phyloP scores from a whole-genome alignment of 768 basidiomycete genomes.

The Leccinum arenicola region DNA sequence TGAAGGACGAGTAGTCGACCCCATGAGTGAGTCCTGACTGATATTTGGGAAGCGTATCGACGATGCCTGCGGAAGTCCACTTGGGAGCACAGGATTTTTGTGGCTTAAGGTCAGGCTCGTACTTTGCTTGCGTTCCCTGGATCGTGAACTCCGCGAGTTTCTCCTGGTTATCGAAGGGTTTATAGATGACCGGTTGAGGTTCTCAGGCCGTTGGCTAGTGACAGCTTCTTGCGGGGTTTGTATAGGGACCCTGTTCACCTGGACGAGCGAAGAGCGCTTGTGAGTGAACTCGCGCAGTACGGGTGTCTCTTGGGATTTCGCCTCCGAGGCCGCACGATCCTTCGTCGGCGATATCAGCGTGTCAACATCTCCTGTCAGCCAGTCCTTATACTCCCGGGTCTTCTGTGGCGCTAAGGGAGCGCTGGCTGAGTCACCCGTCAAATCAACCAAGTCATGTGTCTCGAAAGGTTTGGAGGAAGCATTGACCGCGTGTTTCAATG shows the following conservation, averaged over 20 bases:
- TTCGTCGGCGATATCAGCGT: constrained; percentile 24
- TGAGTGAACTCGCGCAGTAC: constrained; percentile 67
- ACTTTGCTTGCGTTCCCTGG: constrained; percentile 32
- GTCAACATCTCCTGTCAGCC: constrained; percentile 72
- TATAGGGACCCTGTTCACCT: constrained; percentile 38
- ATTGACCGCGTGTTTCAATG: constrained; percentile 48
- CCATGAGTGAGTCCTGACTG: constrained; percentile 7
- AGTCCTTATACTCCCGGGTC: constrained; percentile 48
- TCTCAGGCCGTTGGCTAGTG: constrained; percentile 19
- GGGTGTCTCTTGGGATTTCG: constrained; percentile 35
- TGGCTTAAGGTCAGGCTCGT: constrained; percentile 8
- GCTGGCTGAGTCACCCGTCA: constrained; percentile 12
- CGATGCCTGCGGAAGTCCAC: constrained; percentile 5
- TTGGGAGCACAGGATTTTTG: constrained; percentile 4
- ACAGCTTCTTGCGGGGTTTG: constrained; percentile 35
- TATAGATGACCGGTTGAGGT: constrained; percentile 1
- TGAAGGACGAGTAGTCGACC: constrained; percentile 10
- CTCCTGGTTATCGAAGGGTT: constrained; percentile 23
- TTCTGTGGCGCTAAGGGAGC: constrained; percentile 14
- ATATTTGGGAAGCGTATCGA: constrained; percentile 9
- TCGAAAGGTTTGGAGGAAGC: constrained; percentile 41
- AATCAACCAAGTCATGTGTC: constrained; percentile 16
- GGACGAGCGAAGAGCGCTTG: constrained; percentile 68
- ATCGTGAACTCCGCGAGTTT: constrained; percentile 30
- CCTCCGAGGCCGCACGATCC: constrained; percentile 14